These are phyloP conservation scores for Barnettozyma sp. DNA, from an alignment of 805 yeast genomes.

Conservation along the genomic window DNA sequence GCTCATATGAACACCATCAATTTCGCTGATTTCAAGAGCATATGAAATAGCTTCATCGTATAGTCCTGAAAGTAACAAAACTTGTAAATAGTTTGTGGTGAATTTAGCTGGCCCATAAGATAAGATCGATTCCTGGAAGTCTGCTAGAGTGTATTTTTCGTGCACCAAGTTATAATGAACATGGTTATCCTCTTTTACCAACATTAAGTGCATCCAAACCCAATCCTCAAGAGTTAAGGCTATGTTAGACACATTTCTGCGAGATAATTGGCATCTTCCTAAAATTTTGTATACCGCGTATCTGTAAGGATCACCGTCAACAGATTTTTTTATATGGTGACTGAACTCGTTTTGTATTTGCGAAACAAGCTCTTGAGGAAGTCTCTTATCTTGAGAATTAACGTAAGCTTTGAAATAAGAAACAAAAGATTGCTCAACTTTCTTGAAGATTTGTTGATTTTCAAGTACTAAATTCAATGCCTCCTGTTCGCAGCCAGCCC, in stretches of 20 bases:
- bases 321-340: slow-evolving; percentile 65
- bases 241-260: slow-evolving; percentile 60
- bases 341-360: slow-evolving; percentile 74
- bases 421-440: slow-evolving; percentile 80
- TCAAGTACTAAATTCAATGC: slow-evolving; percentile 63
- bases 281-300: slow-evolving; percentile 85
- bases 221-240: slow-evolving; percentile 86
- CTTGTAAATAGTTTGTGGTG: slow-evolving; percentile 64
- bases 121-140: slow-evolving; percentile 64
- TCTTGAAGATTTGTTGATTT: slow-evolving; percentile 67
- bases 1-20: slow-evolving; percentile 86
- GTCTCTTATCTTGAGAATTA: slow-evolving; percentile 42
- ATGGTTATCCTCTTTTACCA: slow-evolving; percentile 53
- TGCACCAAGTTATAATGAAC: slow-evolving; percentile 44
- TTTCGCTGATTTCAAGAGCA: slow-evolving; percentile 55
- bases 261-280: slow-evolving; percentile 76
- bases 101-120: slow-evolving; percentile 71
- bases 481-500: slow-evolving; percentile 78
- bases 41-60: slow-evolving; percentile 75
- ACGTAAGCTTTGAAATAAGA: slow-evolving; percentile 67
- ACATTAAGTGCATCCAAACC: slow-evolving; percentile 87
- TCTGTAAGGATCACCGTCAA: slow-evolving; percentile 79
- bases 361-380: slow-evolving; percentile 62
- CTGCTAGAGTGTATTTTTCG: slow-evolving; percentile 66
- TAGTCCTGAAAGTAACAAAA: slow-evolving; percentile 67